These are phyloP conservation scores for Diaporthe citri DNA, from an alignment of 2,329 filamentous ascomycete species.

Conservation along the genomic window DNA sequence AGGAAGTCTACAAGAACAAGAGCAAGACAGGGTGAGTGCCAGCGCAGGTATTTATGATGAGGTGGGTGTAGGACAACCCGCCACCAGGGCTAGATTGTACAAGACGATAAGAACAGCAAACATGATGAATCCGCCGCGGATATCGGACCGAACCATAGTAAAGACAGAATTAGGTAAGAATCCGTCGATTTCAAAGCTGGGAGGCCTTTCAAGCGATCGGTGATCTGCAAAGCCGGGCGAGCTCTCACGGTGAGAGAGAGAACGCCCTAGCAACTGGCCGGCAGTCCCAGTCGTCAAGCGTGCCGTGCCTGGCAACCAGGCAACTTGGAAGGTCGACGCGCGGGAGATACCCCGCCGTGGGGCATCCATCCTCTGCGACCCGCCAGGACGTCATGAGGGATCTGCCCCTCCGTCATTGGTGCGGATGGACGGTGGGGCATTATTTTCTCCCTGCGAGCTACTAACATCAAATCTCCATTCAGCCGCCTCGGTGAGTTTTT, in stretches of 20 bases:
- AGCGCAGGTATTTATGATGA: conserved; percentile 24
- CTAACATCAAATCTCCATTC: background rate
- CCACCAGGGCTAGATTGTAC: background rate
- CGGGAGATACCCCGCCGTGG: conserved; percentile 19
- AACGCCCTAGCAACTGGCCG: background rate
- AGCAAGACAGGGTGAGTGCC: background rate
- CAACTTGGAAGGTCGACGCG: conserved; percentile 13
- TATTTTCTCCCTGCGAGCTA: background rate
- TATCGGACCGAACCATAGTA: conserved; percentile 2
- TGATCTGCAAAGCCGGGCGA: conserved; percentile 35
- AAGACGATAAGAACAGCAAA: conserved; percentile 13
- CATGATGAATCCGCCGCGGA: background rate
- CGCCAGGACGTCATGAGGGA: conserved; percentile 16
- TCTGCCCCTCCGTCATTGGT: conserved; percentile 14
- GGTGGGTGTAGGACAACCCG: background rate
- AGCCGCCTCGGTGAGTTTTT: conserved; percentile 17
- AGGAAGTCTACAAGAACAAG: too few species aligned
- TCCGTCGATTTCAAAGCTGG: background rate
- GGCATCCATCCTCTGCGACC: background rate
- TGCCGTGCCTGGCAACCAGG: conserved; percentile 1
- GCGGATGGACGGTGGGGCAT: background rate
- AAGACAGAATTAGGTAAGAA: conserved; percentile 10
- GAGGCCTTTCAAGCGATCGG: background rate
- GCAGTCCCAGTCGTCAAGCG: background rate
- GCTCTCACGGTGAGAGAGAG: background rate